A percentile compares a stretch with the other conserved stretches of the same genome.
These are phyloP conservation scores for Artemisia argyi DNA, from an alignment of 129 eudicot species.

Conservation along the genomic window DNA sequence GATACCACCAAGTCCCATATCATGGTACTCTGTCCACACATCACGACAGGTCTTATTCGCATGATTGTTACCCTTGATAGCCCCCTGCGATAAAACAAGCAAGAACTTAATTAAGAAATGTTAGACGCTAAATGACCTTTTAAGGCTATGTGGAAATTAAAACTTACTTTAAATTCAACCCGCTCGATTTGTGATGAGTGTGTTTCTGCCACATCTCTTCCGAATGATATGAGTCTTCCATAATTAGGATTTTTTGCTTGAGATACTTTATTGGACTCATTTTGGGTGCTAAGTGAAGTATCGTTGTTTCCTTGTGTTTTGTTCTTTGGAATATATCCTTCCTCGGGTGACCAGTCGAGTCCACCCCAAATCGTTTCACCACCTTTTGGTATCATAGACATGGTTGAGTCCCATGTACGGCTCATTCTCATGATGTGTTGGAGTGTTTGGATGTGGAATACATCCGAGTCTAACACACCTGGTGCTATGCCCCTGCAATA, in stretches of 20 bases:
- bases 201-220: constrained; percentile 64
- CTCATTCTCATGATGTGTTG: constrained; percentile 96
- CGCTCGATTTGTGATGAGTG: constrained; percentile 59
- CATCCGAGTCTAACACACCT: constrained; percentile 77
- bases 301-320: constrained; percentile 38
- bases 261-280: constrained; percentile 22
- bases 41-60: constrained; percentile 72
- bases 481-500: constrained; percentile 80
- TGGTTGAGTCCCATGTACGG: constrained; percentile 97
- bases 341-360: constrained; percentile 94
- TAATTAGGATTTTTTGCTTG: constrained; percentile 41
- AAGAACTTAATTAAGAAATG: background rate
- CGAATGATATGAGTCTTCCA: constrained; percentile 88
- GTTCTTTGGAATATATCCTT: constrained; percentile 55
- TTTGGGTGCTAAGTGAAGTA: constrained; percentile 27
- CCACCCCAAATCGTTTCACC: constrained; percentile 99
- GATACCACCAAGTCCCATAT: constrained; percentile 80
- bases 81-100: constrained; percentile 47
- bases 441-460: constrained; percentile 75
- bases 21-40: constrained; percentile 98
- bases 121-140: background rate
- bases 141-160: background rate
- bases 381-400: constrained; percentile 99
- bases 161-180: constrained; percentile 76
- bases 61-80: constrained; percentile 64